Base-by-base conservation (phyloP, 371 early-diverging fungal genomes). In the Circinella umbellata region DNA sequence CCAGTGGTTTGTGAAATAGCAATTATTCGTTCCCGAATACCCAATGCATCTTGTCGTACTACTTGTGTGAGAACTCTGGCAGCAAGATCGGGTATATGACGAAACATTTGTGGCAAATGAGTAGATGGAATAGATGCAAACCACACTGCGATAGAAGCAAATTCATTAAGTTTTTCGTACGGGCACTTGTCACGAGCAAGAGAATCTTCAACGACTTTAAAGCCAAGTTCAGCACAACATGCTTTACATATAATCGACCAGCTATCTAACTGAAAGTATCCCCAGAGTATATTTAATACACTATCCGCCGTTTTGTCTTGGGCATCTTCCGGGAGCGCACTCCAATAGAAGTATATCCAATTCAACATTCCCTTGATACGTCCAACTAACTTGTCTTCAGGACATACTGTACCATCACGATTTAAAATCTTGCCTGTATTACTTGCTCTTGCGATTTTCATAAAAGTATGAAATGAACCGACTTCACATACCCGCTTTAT, bases 321-420 rank as follows among this genome's bases (percentile, higher is more conserved):
- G 0, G 70, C 48, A 1, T 71, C 68, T 4, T 69, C 69, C 20
- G 72, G 70, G 8, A 82, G 61, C 0, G 85, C 78, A 4, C 66
- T 70, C 80, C 79, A 81, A 27, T 64, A 78, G 0, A 77, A 76
- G 34, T 72, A 72, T 13, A 82, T 73, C 81, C 83, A 82, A 17
- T 78, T 81, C 17, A 82, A 53, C 61, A 78, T 66, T 1, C 70
- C 67, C 48, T 76, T 80, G 48, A 85, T 77, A 46, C 77, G 75
- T 13, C 61, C 69, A 59, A 76, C 70, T 15, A 82, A 59, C 66
- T 80, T 82, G 34, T 81, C 82, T 8, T 77, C 70, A 1, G 81
- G 80, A 35, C 74, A 78, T 0, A 69, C 72, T 4, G 73, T 69
- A 8, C 85, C 82, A 55, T 82, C 81, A 9, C 75, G 74, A 34